A percentile compares a stretch with the other conserved stretches of the same genome.
Evolutionary conservation across 345 rosid genomes (phyloP).

Genomic region (Aegle marmelos): DNA sequence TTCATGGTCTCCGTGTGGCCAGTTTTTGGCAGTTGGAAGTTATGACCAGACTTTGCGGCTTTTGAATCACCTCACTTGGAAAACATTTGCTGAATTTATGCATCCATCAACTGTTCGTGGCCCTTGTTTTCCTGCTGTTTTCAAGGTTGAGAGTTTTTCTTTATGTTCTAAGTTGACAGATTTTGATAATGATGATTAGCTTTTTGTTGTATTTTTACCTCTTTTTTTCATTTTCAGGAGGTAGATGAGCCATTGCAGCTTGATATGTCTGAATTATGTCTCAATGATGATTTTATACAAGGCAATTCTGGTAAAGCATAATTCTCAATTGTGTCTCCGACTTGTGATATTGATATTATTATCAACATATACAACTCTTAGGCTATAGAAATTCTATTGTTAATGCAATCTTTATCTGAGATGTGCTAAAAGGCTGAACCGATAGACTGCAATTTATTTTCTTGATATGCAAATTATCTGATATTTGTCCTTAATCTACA

Average conservation of each 20-base stretch:
- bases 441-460: background rate
- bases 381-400: background rate
- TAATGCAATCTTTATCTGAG: background rate
- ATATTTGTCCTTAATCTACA: background rate
- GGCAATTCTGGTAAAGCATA: slow-evolving; percentile 55
- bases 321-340: background rate
- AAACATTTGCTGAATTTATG: slow-evolving; percentile 91
- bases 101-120: slow-evolving; percentile 81
- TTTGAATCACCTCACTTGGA: slow-evolving; percentile 89
- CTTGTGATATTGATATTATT: background rate
- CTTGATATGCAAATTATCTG: background rate
- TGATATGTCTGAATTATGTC: slow-evolving; percentile 71
- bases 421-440: background rate
- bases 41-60: slow-evolving; percentile 94
- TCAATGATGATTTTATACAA: slow-evolving; percentile 69
- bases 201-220: slow-evolving; percentile 9
- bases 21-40: slow-evolving; percentile 93
- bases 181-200: background rate
- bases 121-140: slow-evolving; percentile 86
- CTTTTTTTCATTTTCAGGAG: slow-evolving; percentile 50
- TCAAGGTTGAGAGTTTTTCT: slow-evolving; percentile 50
- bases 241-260: slow-evolving; percentile 86
- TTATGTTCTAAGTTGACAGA: background rate
- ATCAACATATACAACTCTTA: background rate
- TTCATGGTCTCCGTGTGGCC: slow-evolving; percentile 98